These are phyloP conservation scores for Naganishia antarctica DNA, from an alignment of 768 basidiomycete genomes.

Conservation along the genomic window DNA sequence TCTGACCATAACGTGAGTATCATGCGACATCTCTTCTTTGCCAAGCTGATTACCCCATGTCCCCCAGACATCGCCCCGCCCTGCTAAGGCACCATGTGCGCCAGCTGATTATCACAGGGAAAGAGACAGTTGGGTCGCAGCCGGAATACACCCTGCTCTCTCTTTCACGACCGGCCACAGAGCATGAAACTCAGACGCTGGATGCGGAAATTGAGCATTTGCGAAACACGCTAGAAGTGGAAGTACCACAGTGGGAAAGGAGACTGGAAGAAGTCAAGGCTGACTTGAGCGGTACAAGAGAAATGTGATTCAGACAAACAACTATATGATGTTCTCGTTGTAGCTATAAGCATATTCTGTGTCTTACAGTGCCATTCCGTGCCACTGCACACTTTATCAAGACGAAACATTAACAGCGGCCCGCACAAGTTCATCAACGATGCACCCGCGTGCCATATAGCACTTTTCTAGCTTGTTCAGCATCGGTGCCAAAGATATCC, in stretches of 20 bases:
- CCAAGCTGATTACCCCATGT: conserved; percentile 36
- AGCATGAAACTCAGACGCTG: conserved; percentile 42
- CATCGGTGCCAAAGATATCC: conserved; percentile 15
- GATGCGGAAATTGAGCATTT: conserved; percentile 63
- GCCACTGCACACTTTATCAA: too few species aligned
- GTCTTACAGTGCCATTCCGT: not conserved
- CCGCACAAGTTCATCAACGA: too few species aligned
- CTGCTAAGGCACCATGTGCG: conserved; percentile 72
- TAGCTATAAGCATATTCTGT: too few species aligned
- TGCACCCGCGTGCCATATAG: conserved; percentile 3
- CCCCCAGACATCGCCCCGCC: conserved; percentile 58
- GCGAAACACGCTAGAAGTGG: conserved; percentile 59
- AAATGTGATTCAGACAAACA: not conserved
- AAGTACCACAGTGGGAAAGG: conserved; percentile 69
- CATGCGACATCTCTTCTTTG: not conserved
- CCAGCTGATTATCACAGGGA: conserved; percentile 18
- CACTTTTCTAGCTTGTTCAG: not conserved
- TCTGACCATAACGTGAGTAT: conserved; percentile 69
- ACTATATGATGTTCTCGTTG: not conserved
- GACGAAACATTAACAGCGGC: too few species aligned
- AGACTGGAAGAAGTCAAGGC: conserved; percentile 51
- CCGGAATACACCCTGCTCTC: conserved; percentile 35
- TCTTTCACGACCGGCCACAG: conserved; percentile 38
- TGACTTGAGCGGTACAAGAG: not conserved
- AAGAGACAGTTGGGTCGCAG: conserved; percentile 11